Conservation (phyloP, 2,329 filamentous ascomycete species). For the Ceratocystiopsis brevicomis region DNA sequence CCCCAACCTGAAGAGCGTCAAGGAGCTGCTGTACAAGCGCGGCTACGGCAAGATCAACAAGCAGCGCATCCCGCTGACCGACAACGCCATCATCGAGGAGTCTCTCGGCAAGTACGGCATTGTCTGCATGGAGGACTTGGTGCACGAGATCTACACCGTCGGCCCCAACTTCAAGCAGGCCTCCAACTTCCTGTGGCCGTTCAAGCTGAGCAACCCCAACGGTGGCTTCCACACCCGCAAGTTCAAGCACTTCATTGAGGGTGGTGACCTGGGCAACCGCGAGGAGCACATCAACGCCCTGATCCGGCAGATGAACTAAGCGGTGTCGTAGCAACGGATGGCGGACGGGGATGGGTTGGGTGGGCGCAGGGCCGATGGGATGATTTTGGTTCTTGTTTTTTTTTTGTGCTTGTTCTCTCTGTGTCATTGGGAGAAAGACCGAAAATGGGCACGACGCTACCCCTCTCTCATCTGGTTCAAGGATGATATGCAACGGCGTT, state of each 20-base stretch:
- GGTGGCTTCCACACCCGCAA: slow-evolving; percentile 93
- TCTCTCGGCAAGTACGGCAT: slow-evolving; percentile 96
- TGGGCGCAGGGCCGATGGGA: slow-evolving; percentile 1
- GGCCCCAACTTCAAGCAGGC: slow-evolving; percentile 99
- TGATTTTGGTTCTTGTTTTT: no score
- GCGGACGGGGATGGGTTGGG: slow-evolving; percentile 10
- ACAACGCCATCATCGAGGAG: slow-evolving; percentile 96
- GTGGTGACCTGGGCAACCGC: slow-evolving; percentile 95
- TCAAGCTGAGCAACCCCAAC: slow-evolving; percentile 97
- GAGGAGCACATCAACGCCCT: slow-evolving; percentile 96
- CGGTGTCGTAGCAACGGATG: background rate
- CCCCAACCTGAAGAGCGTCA: slow-evolving; percentile 97
- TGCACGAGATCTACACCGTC: slow-evolving; percentile 98
- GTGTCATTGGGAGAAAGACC: no score
- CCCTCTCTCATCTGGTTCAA: no score
- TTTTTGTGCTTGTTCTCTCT: no score
- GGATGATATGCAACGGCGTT: no score
- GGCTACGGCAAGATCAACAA: slow-evolving; percentile 98
- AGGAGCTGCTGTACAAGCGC: slow-evolving; percentile 99
- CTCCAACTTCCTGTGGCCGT: slow-evolving; percentile 98
- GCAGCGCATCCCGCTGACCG: slow-evolving; percentile 88
- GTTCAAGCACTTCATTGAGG: slow-evolving; percentile 98
- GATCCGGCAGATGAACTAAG: slow-evolving; percentile 97
- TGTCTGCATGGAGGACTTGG: slow-evolving; percentile 96
- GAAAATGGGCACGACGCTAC: no score